Base-by-base conservation (phyloP, 352 stramenopile species). In the Globisporangium echinulatum region DNA sequence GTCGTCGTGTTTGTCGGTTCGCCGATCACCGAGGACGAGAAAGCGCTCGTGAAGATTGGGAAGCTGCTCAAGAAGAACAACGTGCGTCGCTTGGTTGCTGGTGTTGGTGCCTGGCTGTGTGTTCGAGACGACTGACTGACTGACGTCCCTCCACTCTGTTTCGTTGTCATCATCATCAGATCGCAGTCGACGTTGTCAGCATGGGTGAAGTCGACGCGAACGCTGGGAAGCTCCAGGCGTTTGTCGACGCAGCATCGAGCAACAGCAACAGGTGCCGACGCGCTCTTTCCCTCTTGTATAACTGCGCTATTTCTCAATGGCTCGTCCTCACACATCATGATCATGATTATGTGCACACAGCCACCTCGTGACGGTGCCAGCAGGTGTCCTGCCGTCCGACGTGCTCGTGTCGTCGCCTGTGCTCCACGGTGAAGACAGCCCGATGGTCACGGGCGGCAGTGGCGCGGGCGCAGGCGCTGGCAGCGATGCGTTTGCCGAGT, bases 41-140 rank as follows among this genome's bases (percentile, higher is more conserved):
- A 95, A 64, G 73, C 77, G 55, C 71, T 97, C 52, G 85, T 82
- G n/a, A 98, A 98, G 76, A 96, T 98, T 54, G 97, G 94, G 68
- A 98, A 98, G 63, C 79, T 98, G 50, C 82, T 99, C 49, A 99
- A 99, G 80, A 99, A 99, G 82, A 99, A 99, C 79, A 99, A 99
- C 73, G 92, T 93, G 50, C 54, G 74, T 67, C 8, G 8, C 0
- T 33, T 2, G 25, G 15, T 37, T 17, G 3, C 6, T 43, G 17
- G 3, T 39, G 7, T 46, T 33, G 17, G 0, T 51, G 36, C 7
- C 53, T 62, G 43, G 52, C 25, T 19, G 58, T 48, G 9, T 61
- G 11, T 51, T 25, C 25, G 25, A 25, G 25, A 25, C 25, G 25
- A 25, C 25, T 25, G 25, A 25, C 25, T 19, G 17, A 19, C 17